Base-by-base conservation (phyloP, 148 eudicot species). In the Cornus florida region DNA sequence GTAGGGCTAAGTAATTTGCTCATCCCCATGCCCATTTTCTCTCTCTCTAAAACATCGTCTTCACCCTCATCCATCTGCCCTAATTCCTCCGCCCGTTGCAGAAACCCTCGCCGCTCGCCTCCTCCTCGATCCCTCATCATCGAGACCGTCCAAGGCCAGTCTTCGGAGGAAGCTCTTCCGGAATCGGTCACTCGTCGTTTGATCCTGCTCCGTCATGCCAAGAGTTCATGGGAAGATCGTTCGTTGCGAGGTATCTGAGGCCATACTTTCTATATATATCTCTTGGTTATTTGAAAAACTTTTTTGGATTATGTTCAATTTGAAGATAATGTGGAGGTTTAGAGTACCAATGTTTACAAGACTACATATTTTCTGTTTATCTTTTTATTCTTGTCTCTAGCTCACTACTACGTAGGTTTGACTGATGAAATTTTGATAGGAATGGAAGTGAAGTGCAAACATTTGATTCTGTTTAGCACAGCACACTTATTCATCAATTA, bases 171-270 rank as follows among this genome's bases (percentile, higher is more conserved):
- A 67, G 1, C 70, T n/a, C 57, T 50, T 71, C 32, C 83, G 62
- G 78, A 77, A 68, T 79, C 88, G 35, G 78, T 72, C 60, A 78
- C 87, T 28, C 94, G 94, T 53, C 96, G 94, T 50, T 84, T 94
- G 33, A 90, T 94, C 75, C 86, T 94, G 79, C 89, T 94, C 46
- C 96, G 98, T 48, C 98, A 94, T 82, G 98, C 98, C 4, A 84
- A 88, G 57, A 92, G 96, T 83, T 86, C 94, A 2, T 89, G 89
- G 89, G 78, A 78, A 64, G 64, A 89, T 64, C 81, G 81, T 68
- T 90, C 96, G 23, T 79, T 89, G 73, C 88, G 87, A 83, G 98
- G 98, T 94, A 87, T 48, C 28, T 28, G 28, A 28, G 0, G 28
- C 28, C 28, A 28, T 28, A 28, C 28, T 28, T 28, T 28, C 28